These are phyloP conservation scores for Penium margaritaceum DNA, from an alignment of 139 green algal species.

Conservation along the genomic window DNA sequence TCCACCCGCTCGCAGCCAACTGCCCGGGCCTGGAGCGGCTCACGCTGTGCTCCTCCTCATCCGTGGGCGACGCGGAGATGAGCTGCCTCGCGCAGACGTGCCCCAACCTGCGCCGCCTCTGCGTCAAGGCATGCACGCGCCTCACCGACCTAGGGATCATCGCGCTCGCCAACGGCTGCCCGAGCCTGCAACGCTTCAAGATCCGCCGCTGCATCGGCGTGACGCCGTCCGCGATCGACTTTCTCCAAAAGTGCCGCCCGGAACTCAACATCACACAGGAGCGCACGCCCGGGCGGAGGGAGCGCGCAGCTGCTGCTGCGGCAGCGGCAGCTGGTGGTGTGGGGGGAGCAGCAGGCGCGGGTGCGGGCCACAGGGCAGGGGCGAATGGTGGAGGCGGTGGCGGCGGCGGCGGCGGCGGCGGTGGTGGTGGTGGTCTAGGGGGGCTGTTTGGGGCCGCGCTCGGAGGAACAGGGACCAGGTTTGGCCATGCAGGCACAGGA, in stretches of 20 bases:
- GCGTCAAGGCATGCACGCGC: conserved; percentile 19
- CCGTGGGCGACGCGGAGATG: conserved; percentile 20
- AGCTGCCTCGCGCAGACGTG: conserved; percentile 25
- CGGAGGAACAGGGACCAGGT: neutral
- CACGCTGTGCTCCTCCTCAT: conserved; percentile 8
- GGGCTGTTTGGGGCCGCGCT: neutral
- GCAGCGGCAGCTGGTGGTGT: neutral
- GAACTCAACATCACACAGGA: conserved; percentile 21
- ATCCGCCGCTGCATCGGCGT: conserved; percentile 12
- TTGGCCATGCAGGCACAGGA: neutral
- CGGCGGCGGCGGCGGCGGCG: too few species aligned
- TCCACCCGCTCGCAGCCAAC: conserved; percentile 5
- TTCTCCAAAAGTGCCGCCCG: conserved; percentile 10
- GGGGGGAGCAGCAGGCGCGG: too few species aligned
- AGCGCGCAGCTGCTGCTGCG: neutral
- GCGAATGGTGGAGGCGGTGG: neutral
- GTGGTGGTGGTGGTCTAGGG: too few species aligned
- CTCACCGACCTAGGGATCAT: conserved; percentile 29
- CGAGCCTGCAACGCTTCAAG: conserved; percentile 17
- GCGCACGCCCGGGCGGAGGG: neutral
- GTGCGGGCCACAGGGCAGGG: neutral
- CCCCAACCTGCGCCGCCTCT: conserved; percentile 9
- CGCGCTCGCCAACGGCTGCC: conserved; percentile 26
- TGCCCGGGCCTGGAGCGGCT: conserved; percentile 24
- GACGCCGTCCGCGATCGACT: conserved; percentile 7